These are phyloP conservation scores for Magnaporthiopsis rhizophila DNA, from an alignment of 2,329 filamentous ascomycete genomes.

Conservation along the genomic window DNA sequence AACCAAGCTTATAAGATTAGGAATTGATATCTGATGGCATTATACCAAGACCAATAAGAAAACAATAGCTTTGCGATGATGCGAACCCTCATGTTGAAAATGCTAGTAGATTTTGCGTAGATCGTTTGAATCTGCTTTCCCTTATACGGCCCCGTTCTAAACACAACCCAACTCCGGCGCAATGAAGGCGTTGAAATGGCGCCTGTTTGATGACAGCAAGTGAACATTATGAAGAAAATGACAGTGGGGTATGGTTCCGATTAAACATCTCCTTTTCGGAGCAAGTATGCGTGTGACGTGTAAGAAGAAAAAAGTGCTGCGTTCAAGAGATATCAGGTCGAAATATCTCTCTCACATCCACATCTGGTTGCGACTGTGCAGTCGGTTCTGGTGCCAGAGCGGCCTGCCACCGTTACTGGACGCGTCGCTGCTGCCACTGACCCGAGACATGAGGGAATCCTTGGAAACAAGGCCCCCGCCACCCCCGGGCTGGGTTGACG, in stretches of 20 bases:
- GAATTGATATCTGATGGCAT: neutral
- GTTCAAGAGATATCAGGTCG: neutral
- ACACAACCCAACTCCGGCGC: neutral
- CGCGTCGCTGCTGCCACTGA: constrained; percentile 2
- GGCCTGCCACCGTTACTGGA: constrained; percentile 21
- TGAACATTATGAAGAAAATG: neutral
- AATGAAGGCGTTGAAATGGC: neutral
- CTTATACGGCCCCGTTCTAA: neutral
- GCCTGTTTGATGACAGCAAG: neutral
- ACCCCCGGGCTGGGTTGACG: constrained; percentile 1
- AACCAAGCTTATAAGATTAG: neutral
- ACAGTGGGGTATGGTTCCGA: neutral
- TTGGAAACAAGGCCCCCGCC: constrained; percentile 8
- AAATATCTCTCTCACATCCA: constrained; percentile 30
- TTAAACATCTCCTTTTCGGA: neutral
- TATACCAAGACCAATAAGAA: neutral
- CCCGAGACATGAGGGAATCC: constrained; percentile 4
- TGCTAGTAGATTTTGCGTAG: neutral
- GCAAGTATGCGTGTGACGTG: neutral
- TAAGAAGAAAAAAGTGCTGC: neutral
- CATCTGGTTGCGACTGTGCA: constrained; percentile 38
- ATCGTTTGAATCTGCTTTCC: neutral
- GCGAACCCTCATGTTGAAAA: neutral
- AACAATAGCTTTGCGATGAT: neutral
- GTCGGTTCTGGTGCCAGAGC: constrained; percentile 47